A percentile compares a stretch with the other conserved stretches of the same genome.
phyloP scores from a whole-genome alignment of 2,329 filamentous ascomycete genomes.

The Nothophoma quercina region DNA sequence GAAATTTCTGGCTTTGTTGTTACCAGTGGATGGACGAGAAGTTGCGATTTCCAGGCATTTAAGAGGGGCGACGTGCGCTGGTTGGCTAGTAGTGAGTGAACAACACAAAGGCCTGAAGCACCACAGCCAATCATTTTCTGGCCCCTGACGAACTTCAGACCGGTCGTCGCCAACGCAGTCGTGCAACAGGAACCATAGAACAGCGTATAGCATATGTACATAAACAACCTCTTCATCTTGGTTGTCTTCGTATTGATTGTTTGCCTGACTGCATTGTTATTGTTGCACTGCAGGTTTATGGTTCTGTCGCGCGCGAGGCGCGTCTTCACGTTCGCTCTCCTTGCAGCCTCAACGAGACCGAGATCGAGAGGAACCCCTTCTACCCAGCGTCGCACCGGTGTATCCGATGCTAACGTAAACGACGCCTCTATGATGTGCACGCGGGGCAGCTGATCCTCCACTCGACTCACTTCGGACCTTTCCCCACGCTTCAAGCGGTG shows the following conservation, averaged over 20 bases:
- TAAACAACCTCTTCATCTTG: conserved; percentile 25
- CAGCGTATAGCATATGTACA: no score
- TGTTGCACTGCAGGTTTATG: conserved; percentile 31
- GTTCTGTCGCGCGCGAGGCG: conserved; percentile 28
- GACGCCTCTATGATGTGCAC: conserved; percentile 33
- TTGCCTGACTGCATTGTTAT: conserved; percentile 18
- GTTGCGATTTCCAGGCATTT: conserved; percentile 8
- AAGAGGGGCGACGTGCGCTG: conserved; percentile 13
- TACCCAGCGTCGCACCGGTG: conserved; percentile 41
- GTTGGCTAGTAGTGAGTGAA: conserved; percentile 29
- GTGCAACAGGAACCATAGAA: conserved; percentile 28
- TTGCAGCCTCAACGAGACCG: conserved; percentile 16
- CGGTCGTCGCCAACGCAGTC: conserved; percentile 16
- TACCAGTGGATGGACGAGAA: conserved; percentile 7
- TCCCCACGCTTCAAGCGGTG: conserved; percentile 35
- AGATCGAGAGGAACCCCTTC: neutral
- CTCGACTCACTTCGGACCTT: conserved; percentile 28
- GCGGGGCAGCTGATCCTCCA: conserved; percentile 23
- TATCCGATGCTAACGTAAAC: conserved; percentile 35
- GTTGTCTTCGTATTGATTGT: conserved; percentile 27
- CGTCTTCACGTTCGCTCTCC: conserved; percentile 19
- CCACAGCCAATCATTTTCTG: conserved; percentile 33
- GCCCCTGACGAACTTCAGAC: conserved; percentile 23
- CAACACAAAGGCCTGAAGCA: conserved; percentile 15
- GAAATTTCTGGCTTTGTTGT: conserved; percentile 14